phyloP scores from a whole-genome alignment of 352 stramenopile species.

The Paralagenidium karlingii region DNA sequence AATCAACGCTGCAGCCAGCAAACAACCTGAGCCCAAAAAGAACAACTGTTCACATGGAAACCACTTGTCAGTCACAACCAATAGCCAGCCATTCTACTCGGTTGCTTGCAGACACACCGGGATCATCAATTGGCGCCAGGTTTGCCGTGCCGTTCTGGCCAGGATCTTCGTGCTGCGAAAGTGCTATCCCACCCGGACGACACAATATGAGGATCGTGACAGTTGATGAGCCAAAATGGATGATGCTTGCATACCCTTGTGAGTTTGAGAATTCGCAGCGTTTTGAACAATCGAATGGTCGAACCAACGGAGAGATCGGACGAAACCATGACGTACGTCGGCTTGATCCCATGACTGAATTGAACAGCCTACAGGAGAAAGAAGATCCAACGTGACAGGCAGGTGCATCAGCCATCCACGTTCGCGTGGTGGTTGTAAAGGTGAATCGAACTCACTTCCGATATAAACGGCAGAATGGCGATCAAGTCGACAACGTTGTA shows the following conservation, averaged over 20 bases:
- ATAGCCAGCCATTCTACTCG: not conserved
- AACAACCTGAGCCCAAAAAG: constrained; percentile 54
- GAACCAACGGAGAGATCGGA: constrained; percentile 52
- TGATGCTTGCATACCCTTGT: constrained; percentile 17
- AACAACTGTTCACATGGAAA: constrained; percentile 28
- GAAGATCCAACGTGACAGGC: not conserved
- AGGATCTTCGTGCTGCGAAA: constrained; percentile 57
- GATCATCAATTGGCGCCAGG: constrained; percentile 47
- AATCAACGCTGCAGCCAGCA: constrained; percentile 42
- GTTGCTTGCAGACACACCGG: constrained; percentile 16
- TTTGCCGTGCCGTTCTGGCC: constrained; percentile 33
- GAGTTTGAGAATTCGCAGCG: constrained; percentile 63
- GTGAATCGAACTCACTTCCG: constrained; percentile 32
- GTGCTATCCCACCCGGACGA: too few species aligned
- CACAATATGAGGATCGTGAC: too few species aligned
- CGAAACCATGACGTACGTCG: constrained; percentile 46
- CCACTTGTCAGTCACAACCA: not conserved
- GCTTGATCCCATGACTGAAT: constrained; percentile 16
- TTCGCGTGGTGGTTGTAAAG: too few species aligned
- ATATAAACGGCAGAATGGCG: constrained; percentile 43
- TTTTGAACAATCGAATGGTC: constrained; percentile 53
- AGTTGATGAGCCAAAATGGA: not conserved
- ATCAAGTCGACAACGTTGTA: constrained; percentile 60
- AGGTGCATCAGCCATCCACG: constrained; percentile 3
- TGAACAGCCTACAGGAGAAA: constrained; percentile 9